Conservation (phyloP, 2,329 filamentous ascomycete species). For the Lachnellula suecica region DNA sequence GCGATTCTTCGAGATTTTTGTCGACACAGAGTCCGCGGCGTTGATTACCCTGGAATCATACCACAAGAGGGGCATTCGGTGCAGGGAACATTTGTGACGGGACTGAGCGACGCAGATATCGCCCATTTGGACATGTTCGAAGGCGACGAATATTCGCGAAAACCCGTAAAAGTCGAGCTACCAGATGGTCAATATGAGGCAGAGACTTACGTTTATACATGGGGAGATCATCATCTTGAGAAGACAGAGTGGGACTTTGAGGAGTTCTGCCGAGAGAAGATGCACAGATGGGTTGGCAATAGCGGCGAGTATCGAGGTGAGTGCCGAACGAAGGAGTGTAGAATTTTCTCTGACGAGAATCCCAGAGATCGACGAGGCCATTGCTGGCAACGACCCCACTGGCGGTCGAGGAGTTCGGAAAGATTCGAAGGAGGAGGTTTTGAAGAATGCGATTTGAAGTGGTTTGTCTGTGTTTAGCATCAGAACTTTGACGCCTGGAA, state of each 20-base stretch:
- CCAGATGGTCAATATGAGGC: conserved; percentile 36
- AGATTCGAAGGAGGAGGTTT: background rate
- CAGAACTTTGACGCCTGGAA: background rate
- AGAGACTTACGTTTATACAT: conserved; percentile 65
- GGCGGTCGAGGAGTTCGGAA: background rate
- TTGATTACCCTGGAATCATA: conserved; percentile 81
- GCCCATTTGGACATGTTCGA: conserved; percentile 79
- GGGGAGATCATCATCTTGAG: conserved; percentile 54
- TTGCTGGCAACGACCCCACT: conserved; percentile 1
- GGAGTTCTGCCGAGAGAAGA: conserved; percentile 76
- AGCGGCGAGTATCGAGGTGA: conserved; percentile 26
- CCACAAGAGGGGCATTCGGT: conserved; percentile 57
- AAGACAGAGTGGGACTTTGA: conserved; percentile 83
- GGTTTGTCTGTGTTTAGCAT: background rate
- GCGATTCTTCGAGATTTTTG: conserved; percentile 74
- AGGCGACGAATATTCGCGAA: conserved; percentile 68
- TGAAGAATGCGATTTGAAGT: background rate
- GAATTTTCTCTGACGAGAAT: background rate
- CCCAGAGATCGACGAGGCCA: background rate
- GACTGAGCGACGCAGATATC: conserved; percentile 76
- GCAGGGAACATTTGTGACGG: conserved; percentile 73
- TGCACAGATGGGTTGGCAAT: conserved; percentile 46
- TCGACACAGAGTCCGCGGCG: conserved; percentile 65
- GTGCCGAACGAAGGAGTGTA: conserved; percentile 1
- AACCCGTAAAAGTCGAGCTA: conserved; percentile 52